These are phyloP conservation scores for Rhizopogon rudus DNA, from an alignment of 768 basidiomycete species.

Conservation along the genomic window DNA sequence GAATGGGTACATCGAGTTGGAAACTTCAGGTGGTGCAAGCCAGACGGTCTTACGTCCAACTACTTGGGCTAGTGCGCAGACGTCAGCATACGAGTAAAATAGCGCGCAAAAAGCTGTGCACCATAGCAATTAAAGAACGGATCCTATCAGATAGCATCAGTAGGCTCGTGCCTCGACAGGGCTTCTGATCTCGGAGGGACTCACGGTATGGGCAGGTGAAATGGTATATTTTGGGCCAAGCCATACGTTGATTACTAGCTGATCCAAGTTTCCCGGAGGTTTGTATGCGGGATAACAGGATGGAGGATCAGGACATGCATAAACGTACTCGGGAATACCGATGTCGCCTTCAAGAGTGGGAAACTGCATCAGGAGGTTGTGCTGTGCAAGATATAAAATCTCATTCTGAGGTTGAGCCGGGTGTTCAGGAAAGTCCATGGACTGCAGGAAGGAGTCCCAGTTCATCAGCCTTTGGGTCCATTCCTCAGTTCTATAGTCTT, in stretches of 20 bases:
- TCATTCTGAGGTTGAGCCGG: conserved; percentile 16
- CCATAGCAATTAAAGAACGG: conserved; percentile 92
- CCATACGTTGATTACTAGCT: conserved; percentile 74
- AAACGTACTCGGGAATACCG: conserved; percentile 84
- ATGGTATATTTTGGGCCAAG: conserved; percentile 73
- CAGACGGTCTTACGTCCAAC: conserved; percentile 88
- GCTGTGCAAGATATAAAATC: conserved; percentile 83
- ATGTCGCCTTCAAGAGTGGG: conserved; percentile 74
- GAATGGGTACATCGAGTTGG: conserved; percentile 57
- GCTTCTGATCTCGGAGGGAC: conserved; percentile 28
- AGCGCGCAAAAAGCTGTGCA: conserved; percentile 27
- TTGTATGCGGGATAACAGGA: conserved; percentile 44
- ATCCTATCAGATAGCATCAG: conserved; percentile 48
- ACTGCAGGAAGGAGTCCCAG: conserved; percentile 72
- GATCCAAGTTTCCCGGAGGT: conserved; percentile 62
- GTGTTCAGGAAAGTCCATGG: conserved; percentile 26
- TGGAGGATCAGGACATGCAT: conserved; percentile 48
- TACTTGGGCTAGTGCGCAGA: conserved; percentile 62
- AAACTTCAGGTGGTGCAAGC: conserved; percentile 71
- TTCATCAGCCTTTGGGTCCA: conserved; percentile 81
- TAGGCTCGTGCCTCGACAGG: conserved; percentile 2
- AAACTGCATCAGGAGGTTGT: conserved; percentile 82
- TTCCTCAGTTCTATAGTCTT: conserved; percentile 69
- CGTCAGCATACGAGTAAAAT: conserved; percentile 1
- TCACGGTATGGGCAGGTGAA: conserved; percentile 84